Evolutionary conservation across 139 green algal species (phyloP), one percentile per base, ranked within the genome.

Genomic region (Deuterostichococcus epilithicus): DNA sequence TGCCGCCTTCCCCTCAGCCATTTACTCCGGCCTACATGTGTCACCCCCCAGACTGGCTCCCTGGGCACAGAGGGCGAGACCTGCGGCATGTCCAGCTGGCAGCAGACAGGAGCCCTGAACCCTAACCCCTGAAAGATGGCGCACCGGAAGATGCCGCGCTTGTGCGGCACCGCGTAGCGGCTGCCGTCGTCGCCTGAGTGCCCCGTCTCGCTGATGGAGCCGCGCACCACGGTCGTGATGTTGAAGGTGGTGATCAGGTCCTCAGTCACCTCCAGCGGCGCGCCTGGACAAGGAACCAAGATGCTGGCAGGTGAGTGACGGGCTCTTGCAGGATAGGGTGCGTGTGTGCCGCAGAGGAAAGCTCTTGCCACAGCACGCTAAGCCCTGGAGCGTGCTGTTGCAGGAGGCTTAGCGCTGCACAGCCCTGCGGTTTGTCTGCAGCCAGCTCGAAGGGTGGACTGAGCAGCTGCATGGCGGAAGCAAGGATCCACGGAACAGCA

Each of bases 201-300:
- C 42, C 88, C 83, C 20, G 89, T 94, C 73, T 96, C 90, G 69
- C 83, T 88, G 22, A 90, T 58, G 18, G 78, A 94, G 60, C 95
- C 95, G 10, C 92, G 85, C 67, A 97, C 93, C 28, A 99, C 92
- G 33, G 95, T 44, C 33, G 73, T 82, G 83, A 99, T 98, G 90
- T 97, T 97, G 81, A 99, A 99, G 20, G 95, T 98, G 28, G 84
- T 95, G 30, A 99, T 84, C 76, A 99, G 82, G 82, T 97, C 93
- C 22, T 93, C 82, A 1, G 89, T 94, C 30, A 97, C 87, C 28
- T 84, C 74, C 68, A 80, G 75, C 39, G 89, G 88, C 18, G 87
- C 83, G 76, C 91, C 86, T 90, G 83, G n/a, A n/a, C 76, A 74
- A 70, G 34, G 76, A 84, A 34, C 74, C 78, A 59, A 42, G 26